A percentile compares a stretch with the other conserved stretches of the same genome.
phyloP scores from a whole-genome alignment of 352 stramenopile species.

The Phytopythium kandeliae region DNA sequence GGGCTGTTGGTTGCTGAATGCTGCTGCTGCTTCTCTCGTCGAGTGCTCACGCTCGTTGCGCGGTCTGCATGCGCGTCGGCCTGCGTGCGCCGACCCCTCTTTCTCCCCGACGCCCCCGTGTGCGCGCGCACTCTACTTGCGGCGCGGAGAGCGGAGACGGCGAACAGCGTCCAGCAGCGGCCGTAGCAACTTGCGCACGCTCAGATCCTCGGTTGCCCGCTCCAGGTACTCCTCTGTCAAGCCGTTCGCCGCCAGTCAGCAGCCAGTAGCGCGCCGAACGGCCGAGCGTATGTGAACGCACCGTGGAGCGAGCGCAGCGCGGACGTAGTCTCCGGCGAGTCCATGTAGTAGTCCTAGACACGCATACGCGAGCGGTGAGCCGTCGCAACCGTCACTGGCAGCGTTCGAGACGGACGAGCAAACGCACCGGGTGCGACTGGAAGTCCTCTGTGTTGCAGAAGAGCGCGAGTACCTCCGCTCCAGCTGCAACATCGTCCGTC shows the following conservation, averaged over 20 bases:
- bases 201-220: slow-evolving; percentile 46
- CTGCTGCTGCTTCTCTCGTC: no score
- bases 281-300: slow-evolving; percentile 20
- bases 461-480: slow-evolving; percentile 61
- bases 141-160: slow-evolving; percentile 18
- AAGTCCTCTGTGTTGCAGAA: slow-evolving; percentile 86
- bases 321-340: slow-evolving; percentile 50
- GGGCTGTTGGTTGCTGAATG: no score
- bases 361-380: neutral
- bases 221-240: slow-evolving; percentile 64
- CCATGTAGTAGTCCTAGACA: slow-evolving; percentile 42
- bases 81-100: neutral
- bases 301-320: slow-evolving; percentile 52
- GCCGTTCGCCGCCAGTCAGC: neutral
- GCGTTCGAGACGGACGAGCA: neutral
- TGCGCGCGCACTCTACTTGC: slow-evolving; percentile 9
- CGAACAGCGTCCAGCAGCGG: slow-evolving; percentile 62
- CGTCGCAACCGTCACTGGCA: neutral
- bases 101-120: neutral
- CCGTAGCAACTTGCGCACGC: slow-evolving; percentile 65
- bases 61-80: neutral
- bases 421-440: slow-evolving; percentile 42
- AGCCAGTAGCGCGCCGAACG: neutral
- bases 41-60: neutral
- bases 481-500: slow-evolving; percentile 43